Base-by-base conservation (phyloP, 2,329 filamentous ascomycete species). In the Diplocarpon rosae region DNA sequence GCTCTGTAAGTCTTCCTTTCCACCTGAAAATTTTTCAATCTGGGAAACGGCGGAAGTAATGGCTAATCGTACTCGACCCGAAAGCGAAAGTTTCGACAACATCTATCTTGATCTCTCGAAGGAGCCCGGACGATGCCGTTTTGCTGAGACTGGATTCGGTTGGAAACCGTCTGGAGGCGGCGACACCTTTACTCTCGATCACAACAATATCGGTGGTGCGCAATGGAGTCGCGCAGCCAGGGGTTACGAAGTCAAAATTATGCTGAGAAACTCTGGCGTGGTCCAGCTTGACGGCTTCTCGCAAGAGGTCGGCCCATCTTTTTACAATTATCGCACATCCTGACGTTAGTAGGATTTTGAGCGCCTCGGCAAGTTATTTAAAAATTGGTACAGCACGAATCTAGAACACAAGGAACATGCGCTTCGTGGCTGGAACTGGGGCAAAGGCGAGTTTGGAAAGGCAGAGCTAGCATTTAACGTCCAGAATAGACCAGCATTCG, bases 401-500 rank as follows among this genome's bases (percentile, higher is more conserved):
- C 75, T 98, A 47, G 89, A 96, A 63, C 85, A 78, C 64, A 87
- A 86, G 65, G 92, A 98, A 66, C 92, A 96, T 65, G 88, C 92
- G 17, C 71, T 98, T 47, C 80, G 92, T 56, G 92, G 92, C 45
- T 98, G 92, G 92, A 98, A 98, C 65, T 98, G 92, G 93, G 92
- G 92, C 59, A 98, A 96, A 68, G 86, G 87, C 52, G 92, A 98
- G 59, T 95, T 98, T 63, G 83, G 84, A 50, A 95, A 96, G 67
- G 83, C 88, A 43, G 92, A 98, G 69, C 77, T 98, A 45, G 78
- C 85, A 27, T 98, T 98, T 72, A 96, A 89, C 64, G 92, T 98
- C 31, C 88, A 94, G 63, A 98, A 95, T 66, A 80, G 88, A 57
- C 92, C 92, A 2, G 86, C 90, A 5, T 98, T 98, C 64, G 92